Evolutionary conservation across 495 filamentous ascomycete species (phyloP), one percentile per base, ranked within the genome.

Genomic region (Hypomontagnella submonticulosa): DNA sequence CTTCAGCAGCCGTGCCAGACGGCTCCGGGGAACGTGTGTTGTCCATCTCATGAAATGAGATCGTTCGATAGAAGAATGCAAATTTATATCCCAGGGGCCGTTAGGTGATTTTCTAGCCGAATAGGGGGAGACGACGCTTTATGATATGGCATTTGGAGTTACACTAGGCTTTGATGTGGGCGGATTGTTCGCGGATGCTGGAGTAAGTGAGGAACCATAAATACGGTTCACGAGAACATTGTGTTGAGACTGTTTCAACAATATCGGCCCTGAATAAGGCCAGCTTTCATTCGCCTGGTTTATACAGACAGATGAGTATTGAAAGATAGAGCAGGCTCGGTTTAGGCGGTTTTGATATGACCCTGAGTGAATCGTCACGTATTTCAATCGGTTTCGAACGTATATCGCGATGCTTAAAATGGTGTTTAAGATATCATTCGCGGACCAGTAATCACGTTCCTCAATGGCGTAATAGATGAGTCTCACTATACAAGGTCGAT

Each of bases 1-100:
- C 57, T 47, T 33, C 27, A 37, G 60, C 16, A 47, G 52, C 55
- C 70, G 71, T 70, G 13, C 73, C 71, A 56, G 71, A 61, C 63
- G 67, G 55, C 56, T 46, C 65, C 33, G 36, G 46, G 48, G 63
- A 38, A 27, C 44, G 20, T 19, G 30, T 41, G 10, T 16, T 30
- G 6, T 18, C 41, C 64, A 67, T 67, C n/a, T 30, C 15, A 38
- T 7, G 33, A 40, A 8, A 34, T 32, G 32, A 37, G 15, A 12
- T 10, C 38, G 27, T 20, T 4, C 13, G 3, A 10, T 10, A 8
- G 43, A 30, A 4, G 19, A 59, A 43, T 6, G 9, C 1, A 43
- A 42, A 12, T 32, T 23, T 23, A 47, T 5, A 16, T 8, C 20
- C 41, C 10, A 1, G 19, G 9, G 11, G 13, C 13, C 8, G 27